Conservation (phyloP, 495 filamentous ascomycete species). For the Tuber microsphaerosporum region DNA sequence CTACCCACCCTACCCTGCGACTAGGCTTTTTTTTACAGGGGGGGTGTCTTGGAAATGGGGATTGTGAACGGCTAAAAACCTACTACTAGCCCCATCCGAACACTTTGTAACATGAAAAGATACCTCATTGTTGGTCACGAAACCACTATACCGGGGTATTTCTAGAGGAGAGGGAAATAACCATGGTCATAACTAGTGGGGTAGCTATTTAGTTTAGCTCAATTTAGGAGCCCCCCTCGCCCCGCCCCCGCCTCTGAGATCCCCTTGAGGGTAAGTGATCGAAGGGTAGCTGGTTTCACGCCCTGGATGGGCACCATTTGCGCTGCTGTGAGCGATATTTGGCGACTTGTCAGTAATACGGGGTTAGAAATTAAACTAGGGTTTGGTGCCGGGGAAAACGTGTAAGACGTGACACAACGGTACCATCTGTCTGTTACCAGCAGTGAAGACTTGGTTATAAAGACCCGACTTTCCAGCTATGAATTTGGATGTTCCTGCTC, state of each 20-base stretch:
- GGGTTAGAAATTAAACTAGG: neutral
- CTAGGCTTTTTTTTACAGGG: neutral
- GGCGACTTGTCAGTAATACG: neutral
- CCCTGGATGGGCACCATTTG: neutral
- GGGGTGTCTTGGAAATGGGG: constrained; percentile 4
- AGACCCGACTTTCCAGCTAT: neutral
- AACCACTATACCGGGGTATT: constrained; percentile 11
- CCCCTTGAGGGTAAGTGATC: neutral
- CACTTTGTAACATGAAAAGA: constrained; percentile 13
- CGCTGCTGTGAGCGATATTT: neutral
- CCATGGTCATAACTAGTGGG: neutral
- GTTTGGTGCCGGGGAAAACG: neutral
- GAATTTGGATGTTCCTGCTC: neutral
- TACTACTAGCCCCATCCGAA: constrained; percentile 7
- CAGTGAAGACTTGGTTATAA: neutral
- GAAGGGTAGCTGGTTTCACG: neutral
- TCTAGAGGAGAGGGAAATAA: constrained; percentile 4
- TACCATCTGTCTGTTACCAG: neutral
- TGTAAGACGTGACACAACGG: neutral
- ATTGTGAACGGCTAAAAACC: constrained; percentile 22
- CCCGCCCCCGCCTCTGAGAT: constrained; percentile 11
- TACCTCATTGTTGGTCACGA: constrained; percentile 13
- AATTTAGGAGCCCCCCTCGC: constrained; percentile 3
- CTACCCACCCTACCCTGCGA: constrained; percentile 26
- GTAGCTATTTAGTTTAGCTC: neutral